These are phyloP conservation scores for Leucocoprinus leucothites DNA, from an alignment of 768 basidiomycete genomes.

Conservation along the genomic window DNA sequence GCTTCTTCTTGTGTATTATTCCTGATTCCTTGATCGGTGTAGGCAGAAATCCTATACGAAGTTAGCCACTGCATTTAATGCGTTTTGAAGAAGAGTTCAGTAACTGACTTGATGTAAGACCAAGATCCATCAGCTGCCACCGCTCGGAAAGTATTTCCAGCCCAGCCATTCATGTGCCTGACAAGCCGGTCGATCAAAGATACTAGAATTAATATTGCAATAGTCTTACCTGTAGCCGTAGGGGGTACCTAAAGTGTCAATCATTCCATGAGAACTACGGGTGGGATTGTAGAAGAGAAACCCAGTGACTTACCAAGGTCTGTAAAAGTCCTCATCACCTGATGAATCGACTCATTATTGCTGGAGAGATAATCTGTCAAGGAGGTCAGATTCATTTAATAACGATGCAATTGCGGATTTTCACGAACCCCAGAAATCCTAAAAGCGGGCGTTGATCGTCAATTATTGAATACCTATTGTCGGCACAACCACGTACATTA, in stretches of 20 bases:
- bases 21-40: constrained; percentile 18
- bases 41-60: constrained; percentile 32
- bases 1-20: constrained; percentile 35
- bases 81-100: neutral
- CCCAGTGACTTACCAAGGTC: constrained; percentile 40
- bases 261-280: neutral
- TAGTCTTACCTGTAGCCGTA: neutral
- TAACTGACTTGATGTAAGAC: constrained; percentile 49
- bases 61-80: neutral
- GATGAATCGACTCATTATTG: constrained; percentile 44
- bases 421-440: constrained; percentile 8
- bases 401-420: neutral
- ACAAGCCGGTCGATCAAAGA: neutral
- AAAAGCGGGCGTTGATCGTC: neutral
- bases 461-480: too few species aligned
- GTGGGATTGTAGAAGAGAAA: neutral
- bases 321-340: constrained; percentile 46
- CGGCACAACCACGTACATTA: neutral
- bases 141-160: constrained; percentile 23
- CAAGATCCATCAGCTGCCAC: constrained; percentile 38
- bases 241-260: neutral
- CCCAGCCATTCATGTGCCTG: constrained; percentile 20
- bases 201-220: neutral
- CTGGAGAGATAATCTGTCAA: constrained; percentile 42
- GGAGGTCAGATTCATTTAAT: neutral